Conservation (phyloP, 192 early-diverging fungal genomes). For the Coemansia sp. region DNA sequence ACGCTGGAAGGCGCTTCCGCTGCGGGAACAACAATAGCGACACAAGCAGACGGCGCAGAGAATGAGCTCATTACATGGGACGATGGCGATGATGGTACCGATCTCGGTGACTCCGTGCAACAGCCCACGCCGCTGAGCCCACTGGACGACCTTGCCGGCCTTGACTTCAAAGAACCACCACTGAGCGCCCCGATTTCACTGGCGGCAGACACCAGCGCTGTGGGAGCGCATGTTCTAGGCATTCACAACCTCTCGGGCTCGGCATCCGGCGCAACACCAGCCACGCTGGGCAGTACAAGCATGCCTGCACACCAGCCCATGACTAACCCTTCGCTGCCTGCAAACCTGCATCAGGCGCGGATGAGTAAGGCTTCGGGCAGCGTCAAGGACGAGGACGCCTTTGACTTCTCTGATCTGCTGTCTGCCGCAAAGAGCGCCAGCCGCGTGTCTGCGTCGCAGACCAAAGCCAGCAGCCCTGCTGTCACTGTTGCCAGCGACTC, state of each 20-base stretch:
- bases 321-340: conserved; percentile 48
- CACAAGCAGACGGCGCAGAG: not conserved
- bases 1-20: conserved; percentile 2
- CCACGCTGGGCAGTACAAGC: not conserved
- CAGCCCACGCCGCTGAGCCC: conserved; percentile 13
- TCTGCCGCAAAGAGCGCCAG: conserved; percentile 43
- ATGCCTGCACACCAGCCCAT: conserved; percentile 28
- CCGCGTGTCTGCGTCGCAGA: conserved; percentile 4
- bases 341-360: conserved; percentile 43
- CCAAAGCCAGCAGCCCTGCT: not conserved
- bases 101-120: not conserved
- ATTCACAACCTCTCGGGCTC: conserved; percentile 26
- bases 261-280: not conserved
- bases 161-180: conserved; percentile 29
- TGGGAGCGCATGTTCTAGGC: conserved; percentile 10
- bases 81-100: conserved; percentile 7
- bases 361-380: conserved; percentile 10
- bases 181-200: conserved; percentile 3
- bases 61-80: conserved; percentile 43
- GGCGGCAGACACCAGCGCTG: conserved; percentile 2
- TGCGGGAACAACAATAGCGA: not conserved
- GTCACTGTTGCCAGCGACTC: not conserved
- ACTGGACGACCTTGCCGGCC: conserved; percentile 40
- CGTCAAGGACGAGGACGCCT: conserved; percentile 33
- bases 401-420: conserved; percentile 53